Evolutionary conservation across 768 basidiomycete genomes (phyloP), one percentile per base, ranked within the genome.

Genomic region (Amanita exitialis): DNA sequence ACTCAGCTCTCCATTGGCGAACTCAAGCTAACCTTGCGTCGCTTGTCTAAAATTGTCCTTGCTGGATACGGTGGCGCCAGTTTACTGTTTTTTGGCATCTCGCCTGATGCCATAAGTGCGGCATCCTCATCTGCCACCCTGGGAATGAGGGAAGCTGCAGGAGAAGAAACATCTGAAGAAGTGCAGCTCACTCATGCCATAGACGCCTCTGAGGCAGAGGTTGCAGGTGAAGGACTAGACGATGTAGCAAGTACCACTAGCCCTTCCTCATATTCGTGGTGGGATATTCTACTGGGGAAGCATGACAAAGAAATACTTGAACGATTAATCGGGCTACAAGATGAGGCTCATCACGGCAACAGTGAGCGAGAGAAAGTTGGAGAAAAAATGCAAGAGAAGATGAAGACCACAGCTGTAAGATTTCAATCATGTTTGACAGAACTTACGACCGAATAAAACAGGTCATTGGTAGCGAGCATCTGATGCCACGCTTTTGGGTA

Each of bases 401-500:
- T 77, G 67, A 73, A 73, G 51, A 69, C 77, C 6, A 79, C 77
- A 4, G 82, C 82, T 6, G 78, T 70, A 54, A 47, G 61, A 32
- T 32, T 56, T 7, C 32, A 12, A 32, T 49, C 30, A 16, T 21
- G n/a, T n/a, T 34, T 15, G 12, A 36, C 34, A 18, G 16, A 6
- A 20, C 18, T 18, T n/a, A 27, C n/a, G 18, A 36, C 12, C 16
- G 32, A 36, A 18, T 20, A 15, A 47, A 30, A 16, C 35, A 70
- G 69, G 65, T 82, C 30, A 73, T 84, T 20, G 83, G 86, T 12
- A 69, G 74, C 43, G 82, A 83, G 56, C 75, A 78, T 54, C 72
- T 81, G 54, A 85, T 89, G 81, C 89, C 90, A 2, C 73, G 86
- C 32, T 91, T 84, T 62, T 91, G 90, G 88, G 82, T 90, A 3